Base-by-base conservation (phyloP, 2,329 filamentous ascomycete genomes). In the Fusarium irregulare region DNA sequence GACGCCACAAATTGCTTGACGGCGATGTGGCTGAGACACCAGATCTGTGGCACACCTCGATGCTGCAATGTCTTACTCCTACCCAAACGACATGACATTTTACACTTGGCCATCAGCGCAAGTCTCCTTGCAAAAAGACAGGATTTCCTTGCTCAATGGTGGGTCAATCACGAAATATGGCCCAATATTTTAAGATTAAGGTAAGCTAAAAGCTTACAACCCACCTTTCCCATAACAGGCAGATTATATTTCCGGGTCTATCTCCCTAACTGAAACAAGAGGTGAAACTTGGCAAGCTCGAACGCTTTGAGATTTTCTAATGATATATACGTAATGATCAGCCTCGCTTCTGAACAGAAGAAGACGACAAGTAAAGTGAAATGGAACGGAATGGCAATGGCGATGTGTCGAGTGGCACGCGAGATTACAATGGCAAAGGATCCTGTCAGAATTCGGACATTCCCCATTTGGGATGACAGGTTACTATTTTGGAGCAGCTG, bases 141-240 rank as follows among this genome's bases (percentile, higher is more conserved):
- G 13, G 20, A 21, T 21, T 23, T 41, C 32, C 20, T 20, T 34
- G 16, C 25, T n/a, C 1, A 18, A 20, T 21, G 23, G 49, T 51
- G 49, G 49, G 32, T 41, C 54, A 12, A 3, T 27, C 16, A 7
- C 16, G 30, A 21, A 13, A 49, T 40, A n/a, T 13, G 21, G 21
- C 21, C 44, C 54, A 27, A 20, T 56, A 9, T 49, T 56, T 49
- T 56, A 56, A 56, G 42, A 56, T 56, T 56, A 49, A 56, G 27
- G 5, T 56, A 40, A 40, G 30, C 54, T 49, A 21, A 28, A 44
- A 23, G 23, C 23, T 27, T 41, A 41, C 32, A 50, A 18, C 27
- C 21, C 13, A 34, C 21, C 13, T 9, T n/a, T 41, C 41, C 32
- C 49, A 12, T 51, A n/a, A 34, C 44, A 56, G 54, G 25, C 30